Conservation (phyloP, 78 protist species). For the Dictyostelium purpureum region DNA sequence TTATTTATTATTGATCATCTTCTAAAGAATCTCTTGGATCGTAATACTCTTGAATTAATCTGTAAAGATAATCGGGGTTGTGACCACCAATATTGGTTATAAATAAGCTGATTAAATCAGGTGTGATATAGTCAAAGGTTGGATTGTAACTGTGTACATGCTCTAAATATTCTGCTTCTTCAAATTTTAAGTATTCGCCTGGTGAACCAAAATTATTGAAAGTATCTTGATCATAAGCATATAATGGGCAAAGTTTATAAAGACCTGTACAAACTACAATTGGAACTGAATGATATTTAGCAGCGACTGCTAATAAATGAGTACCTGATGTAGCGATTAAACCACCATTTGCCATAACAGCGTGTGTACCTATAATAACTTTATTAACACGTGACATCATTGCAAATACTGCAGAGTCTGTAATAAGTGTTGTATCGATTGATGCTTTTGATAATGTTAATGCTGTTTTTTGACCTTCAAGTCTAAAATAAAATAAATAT, state of each 20-base stretch:
- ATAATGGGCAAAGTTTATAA: constrained; percentile 91
- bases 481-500: background rate
- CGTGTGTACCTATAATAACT: constrained; percentile 86
- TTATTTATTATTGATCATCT: constrained; percentile 2
- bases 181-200: constrained; percentile 43
- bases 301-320: constrained; percentile 94
- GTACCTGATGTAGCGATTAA: constrained; percentile 90
- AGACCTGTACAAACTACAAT: constrained; percentile 92
- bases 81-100: constrained; percentile 92
- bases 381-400: constrained; percentile 96
- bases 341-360: constrained; percentile 98
- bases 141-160: constrained; percentile 86
- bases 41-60: constrained; percentile 91
- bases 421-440: constrained; percentile 85
- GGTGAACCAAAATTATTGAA: constrained; percentile 88
- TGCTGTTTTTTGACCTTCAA: constrained; percentile 85
- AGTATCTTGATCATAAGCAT: constrained; percentile 91
- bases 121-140: constrained; percentile 94
- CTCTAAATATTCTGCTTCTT: constrained; percentile 71
- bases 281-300: constrained; percentile 93
- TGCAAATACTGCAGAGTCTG: constrained; percentile 93
- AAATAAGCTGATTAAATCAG: constrained; percentile 92
- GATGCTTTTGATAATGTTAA: constrained; percentile 55
- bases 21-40: constrained; percentile 84
- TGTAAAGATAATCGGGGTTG: constrained; percentile 92